These are phyloP conservation scores for Chlorencoelia australis DNA, from an alignment of 2,329 filamentous ascomycete genomes.

Conservation along the genomic window DNA sequence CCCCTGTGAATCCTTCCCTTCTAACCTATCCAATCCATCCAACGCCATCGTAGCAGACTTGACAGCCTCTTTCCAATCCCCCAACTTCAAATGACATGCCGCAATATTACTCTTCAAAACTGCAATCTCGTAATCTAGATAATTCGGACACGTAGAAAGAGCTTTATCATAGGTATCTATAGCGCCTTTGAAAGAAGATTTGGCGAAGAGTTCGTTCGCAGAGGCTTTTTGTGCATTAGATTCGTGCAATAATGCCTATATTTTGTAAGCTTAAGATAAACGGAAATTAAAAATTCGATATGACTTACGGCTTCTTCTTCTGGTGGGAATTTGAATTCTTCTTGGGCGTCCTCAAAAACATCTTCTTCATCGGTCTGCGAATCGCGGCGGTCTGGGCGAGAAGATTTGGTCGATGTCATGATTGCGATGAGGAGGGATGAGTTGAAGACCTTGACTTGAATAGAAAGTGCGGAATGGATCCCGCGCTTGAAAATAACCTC, in stretches of 20 bases:
- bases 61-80: constrained; percentile 76
- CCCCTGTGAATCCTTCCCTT: constrained; percentile 26
- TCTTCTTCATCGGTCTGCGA: constrained; percentile 9
- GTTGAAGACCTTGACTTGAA: constrained; percentile 5
- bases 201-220: constrained; percentile 72
- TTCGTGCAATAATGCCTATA: constrained; percentile 55
- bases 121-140: constrained; percentile 79
- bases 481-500: constrained; percentile 4
- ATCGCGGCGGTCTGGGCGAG: constrained; percentile 23
- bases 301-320: constrained; percentile 36
- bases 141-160: constrained; percentile 66
- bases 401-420: too few species aligned
- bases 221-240: constrained; percentile 63
- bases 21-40: constrained; percentile 57
- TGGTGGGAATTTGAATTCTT: constrained; percentile 29
- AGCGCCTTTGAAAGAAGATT: constrained; percentile 63
- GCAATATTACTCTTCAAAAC: constrained; percentile 83
- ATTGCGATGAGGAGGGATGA: constrained; percentile 20
- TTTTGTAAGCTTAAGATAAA: background rate
- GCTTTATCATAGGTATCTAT: constrained; percentile 78
- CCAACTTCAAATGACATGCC: constrained; percentile 76
- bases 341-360: too few species aligned
- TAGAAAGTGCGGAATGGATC: constrained; percentile 3
- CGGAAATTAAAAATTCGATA: constrained; percentile 6
- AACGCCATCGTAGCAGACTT: constrained; percentile 64